These are phyloP conservation scores for Dryadomyces quercus-mongolicae DNA, from an alignment of 2,329 filamentous ascomycete species.

Conservation along the genomic window DNA sequence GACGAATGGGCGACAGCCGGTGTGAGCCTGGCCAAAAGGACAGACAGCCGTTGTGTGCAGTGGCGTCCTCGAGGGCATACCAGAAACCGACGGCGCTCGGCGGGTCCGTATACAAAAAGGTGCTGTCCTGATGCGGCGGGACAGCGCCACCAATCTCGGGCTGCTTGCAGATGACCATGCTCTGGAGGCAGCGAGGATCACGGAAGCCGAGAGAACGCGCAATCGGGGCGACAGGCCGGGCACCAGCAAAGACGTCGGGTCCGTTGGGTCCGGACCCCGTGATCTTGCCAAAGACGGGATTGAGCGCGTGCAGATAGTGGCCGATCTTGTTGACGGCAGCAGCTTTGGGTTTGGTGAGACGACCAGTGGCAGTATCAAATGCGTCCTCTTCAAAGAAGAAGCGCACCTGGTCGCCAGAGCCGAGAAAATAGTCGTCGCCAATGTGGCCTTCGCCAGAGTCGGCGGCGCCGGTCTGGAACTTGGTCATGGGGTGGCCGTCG, in stretches of 20 bases:
- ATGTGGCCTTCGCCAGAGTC: conserved; percentile 53
- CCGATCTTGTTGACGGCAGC: conserved; percentile 84
- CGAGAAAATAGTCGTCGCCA: conserved; percentile 88
- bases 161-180: conserved; percentile 98
- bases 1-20: conserved; percentile 51
- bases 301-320: conserved; percentile 61
- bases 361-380: conserved; percentile 48
- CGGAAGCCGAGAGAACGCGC: conserved; percentile 59
- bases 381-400: conserved; percentile 98
- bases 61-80: conserved; percentile 93
- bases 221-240: conserved; percentile 41
- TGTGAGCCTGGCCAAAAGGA: conserved; percentile 80
- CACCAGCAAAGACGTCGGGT: conserved; percentile 26
- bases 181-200: conserved; percentile 73
- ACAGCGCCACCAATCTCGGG: conserved; percentile 90
- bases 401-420: conserved; percentile 78
- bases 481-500: conserved; percentile 80
- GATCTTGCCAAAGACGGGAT: conserved; percentile 50
- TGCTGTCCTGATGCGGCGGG: conserved; percentile 81
- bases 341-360: conserved; percentile 65
- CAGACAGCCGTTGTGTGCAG: conserved; percentile 74
- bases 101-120: conserved; percentile 82
- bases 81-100: conserved; percentile 90
- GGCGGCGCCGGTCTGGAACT: conserved; percentile 77
- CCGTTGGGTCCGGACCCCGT: conserved; percentile 16